Evolutionary conservation across 345 rosid species (phyloP).

Genomic region (Clarkia xantiana): DNA sequence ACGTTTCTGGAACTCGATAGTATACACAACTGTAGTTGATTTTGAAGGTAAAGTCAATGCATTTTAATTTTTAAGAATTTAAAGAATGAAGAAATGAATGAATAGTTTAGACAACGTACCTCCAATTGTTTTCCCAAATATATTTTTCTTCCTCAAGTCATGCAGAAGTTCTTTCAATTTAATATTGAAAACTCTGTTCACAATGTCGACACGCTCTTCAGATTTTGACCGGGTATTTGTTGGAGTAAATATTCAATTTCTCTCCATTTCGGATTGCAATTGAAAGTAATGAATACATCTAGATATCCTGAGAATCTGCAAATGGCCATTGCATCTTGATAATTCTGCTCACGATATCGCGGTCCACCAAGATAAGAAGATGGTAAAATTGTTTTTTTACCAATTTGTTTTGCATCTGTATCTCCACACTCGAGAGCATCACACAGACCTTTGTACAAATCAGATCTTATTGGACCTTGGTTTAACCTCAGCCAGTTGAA

Average conservation of each 20-base stretch:
- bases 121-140: background rate
- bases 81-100: too few relatives aligned
- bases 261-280: conserved; percentile 8
- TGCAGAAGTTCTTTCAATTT: background rate
- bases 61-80: background rate
- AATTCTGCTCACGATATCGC: conserved; percentile 1
- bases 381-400: background rate
- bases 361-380: background rate
- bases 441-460: background rate
- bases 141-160: background rate
- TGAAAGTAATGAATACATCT: conserved; percentile 7
- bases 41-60: background rate
- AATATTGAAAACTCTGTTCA: too few relatives aligned
- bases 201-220: background rate
- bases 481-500: background rate
- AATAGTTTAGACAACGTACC: background rate
- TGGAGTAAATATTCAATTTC: conserved; percentile 1
- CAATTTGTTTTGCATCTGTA: background rate
- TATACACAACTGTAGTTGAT: background rate
- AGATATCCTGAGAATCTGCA: conserved; percentile 6
- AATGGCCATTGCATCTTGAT: conserved; percentile 13
- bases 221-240: background rate
- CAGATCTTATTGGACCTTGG: background rate
- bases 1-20: background rate
- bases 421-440: conserved; percentile 5